Evolutionary conservation across 2,329 filamentous ascomycete genomes (phyloP).

Genomic region (Neonectria hederae): DNA sequence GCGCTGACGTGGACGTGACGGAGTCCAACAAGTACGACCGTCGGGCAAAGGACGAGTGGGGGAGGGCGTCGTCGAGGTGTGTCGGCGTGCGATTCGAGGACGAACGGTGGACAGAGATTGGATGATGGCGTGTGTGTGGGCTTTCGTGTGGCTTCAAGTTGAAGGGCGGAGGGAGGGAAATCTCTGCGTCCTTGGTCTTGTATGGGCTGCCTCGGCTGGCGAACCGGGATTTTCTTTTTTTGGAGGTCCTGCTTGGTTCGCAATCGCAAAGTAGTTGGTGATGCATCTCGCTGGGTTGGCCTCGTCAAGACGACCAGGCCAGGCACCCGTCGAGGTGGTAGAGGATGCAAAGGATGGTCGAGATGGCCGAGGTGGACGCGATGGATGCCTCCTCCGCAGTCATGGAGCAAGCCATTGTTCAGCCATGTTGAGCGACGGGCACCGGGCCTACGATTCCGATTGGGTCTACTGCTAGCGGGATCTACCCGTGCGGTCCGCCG

Average conservation of each 20-base stretch:
- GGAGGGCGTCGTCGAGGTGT: slow-evolving; percentile 5
- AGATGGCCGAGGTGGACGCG: no score
- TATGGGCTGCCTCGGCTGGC: slow-evolving; percentile 10
- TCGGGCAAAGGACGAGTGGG: slow-evolving; percentile 2
- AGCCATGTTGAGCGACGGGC: slow-evolving; percentile 11
- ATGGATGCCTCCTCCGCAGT: slow-evolving; percentile 1
- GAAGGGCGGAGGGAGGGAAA: slow-evolving; percentile 1
- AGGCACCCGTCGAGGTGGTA: slow-evolving; percentile 16
- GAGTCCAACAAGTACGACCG: slow-evolving; percentile 15
- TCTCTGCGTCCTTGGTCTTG: slow-evolving; percentile 4
- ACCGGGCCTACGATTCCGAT: slow-evolving; percentile 16
- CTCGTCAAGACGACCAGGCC: neutral
- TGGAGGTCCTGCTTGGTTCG: neutral
- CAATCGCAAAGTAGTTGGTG: neutral
- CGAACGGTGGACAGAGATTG: neutral
- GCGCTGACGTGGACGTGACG: slow-evolving; percentile 39
- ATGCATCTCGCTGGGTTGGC: slow-evolving; percentile 2
- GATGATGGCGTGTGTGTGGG: neutral
- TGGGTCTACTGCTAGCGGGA: slow-evolving; percentile 22
- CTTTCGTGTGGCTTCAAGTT: neutral
- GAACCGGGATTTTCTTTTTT: slow-evolving; percentile 17
- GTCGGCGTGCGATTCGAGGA: slow-evolving; percentile 15
- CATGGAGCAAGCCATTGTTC: neutral
- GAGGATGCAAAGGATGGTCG: neutral
- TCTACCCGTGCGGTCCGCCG: slow-evolving; percentile 25